A percentile compares a stretch with the other conserved stretches of the same genome.
Conservation (phyloP, 2,329 filamentous ascomycete species). For the Fusarium drepaniforme region DNA sequence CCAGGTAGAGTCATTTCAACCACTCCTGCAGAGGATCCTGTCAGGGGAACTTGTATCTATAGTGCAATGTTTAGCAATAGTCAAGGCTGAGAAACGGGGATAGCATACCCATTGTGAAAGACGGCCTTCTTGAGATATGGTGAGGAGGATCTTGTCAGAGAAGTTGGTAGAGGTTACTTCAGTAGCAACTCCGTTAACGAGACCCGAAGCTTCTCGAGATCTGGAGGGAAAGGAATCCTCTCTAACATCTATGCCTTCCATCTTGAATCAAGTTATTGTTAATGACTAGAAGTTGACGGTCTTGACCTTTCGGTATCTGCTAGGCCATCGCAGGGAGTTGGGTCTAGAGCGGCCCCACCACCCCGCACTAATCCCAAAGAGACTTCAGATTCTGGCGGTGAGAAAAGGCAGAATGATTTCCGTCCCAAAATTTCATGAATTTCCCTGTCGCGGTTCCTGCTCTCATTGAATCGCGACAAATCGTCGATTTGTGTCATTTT, state of each 20-base stretch:
- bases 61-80: not conserved
- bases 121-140: slow-evolving; percentile 85
- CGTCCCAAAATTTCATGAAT: slow-evolving; percentile 51
- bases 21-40: slow-evolving; percentile 72
- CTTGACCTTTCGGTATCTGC: slow-evolving; percentile 1
- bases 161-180: slow-evolving; percentile 81
- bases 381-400: slow-evolving; percentile 51
- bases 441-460: slow-evolving; percentile 18
- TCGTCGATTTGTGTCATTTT: slow-evolving; percentile 24
- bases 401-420: slow-evolving; percentile 49
- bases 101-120: slow-evolving; percentile 87
- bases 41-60: slow-evolving; percentile 83
- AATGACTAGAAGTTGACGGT: slow-evolving; percentile 24
- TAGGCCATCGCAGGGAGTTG: slow-evolving; percentile 22
- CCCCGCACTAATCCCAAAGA: slow-evolving; percentile 52
- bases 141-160: slow-evolving; percentile 91
- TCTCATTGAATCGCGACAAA: slow-evolving; percentile 24
- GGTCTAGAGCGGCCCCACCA: slow-evolving; percentile 26
- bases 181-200: slow-evolving; percentile 77
- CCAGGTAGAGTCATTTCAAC: slow-evolving; percentile 71
- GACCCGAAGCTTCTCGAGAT: slow-evolving; percentile 69
- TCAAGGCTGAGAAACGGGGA: not conserved
- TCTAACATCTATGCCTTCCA: slow-evolving; percentile 56
- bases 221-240: slow-evolving; percentile 76
- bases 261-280: slow-evolving; percentile 39